Conservation (phyloP, 2,329 filamentous ascomycete species). For the Alternaria angustiovoidea region DNA sequence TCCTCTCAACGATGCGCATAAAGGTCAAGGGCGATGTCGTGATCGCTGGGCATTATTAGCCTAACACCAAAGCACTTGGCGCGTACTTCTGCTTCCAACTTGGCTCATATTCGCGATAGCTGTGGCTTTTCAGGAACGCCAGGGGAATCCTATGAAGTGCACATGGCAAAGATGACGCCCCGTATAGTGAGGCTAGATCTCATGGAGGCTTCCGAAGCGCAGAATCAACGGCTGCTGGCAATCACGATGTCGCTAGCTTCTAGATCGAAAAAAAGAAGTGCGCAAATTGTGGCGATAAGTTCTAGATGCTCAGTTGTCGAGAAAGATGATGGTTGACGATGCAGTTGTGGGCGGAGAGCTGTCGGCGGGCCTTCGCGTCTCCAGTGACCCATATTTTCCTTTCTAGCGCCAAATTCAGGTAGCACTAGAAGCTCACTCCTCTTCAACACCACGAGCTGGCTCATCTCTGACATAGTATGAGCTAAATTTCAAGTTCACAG, state of each 20-base stretch:
- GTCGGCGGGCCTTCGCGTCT: background rate
- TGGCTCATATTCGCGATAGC: background rate
- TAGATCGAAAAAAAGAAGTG: background rate
- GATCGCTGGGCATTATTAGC: slow-evolving; percentile 35
- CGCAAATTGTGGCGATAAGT: background rate
- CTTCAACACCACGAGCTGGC: background rate
- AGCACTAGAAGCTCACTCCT: background rate
- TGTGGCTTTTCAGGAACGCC: background rate
- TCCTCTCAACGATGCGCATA: slow-evolving; percentile 23
- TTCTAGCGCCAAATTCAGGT: background rate
- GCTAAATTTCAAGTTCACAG: background rate
- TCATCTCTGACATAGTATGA: background rate
- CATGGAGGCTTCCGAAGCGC: background rate
- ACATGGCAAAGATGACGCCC: background rate
- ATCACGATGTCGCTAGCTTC: background rate
- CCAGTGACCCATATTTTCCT: background rate
- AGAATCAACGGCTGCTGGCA: background rate
- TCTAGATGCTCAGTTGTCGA: background rate
- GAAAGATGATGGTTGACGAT: background rate
- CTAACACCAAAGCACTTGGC: slow-evolving; percentile 20
- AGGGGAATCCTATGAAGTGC: background rate
- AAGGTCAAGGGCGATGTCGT: slow-evolving; percentile 33
- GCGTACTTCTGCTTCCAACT: background rate
- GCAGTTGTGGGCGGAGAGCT: background rate
- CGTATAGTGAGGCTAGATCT: background rate